These are phyloP conservation scores for Thoreauomyces humboldtii DNA, from an alignment of 192 early-diverging fungal species.

Conservation along the genomic window DNA sequence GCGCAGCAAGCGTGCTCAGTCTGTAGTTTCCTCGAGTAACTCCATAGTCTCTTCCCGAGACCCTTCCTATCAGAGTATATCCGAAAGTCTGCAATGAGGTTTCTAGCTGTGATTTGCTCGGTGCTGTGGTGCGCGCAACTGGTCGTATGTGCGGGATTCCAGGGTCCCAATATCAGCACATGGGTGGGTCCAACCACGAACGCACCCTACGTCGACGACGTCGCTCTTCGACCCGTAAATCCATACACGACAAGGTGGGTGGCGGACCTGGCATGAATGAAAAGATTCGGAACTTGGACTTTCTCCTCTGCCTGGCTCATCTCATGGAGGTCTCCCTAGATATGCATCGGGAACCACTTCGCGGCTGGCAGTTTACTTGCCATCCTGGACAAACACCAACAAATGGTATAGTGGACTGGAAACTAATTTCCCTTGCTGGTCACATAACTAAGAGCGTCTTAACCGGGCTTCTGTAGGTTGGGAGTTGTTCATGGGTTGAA, in stretches of 20 bases:
- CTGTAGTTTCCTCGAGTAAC: neutral
- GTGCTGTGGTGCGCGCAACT: no score
- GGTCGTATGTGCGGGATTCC: no score
- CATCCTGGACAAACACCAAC: no score
- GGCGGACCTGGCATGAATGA: neutral
- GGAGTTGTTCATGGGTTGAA: neutral
- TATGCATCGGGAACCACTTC: neutral
- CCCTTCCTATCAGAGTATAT: no score
- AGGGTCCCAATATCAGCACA: slow-evolving; percentile 1
- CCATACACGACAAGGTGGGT: neutral
- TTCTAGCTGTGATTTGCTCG: no score
- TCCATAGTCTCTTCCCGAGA: neutral
- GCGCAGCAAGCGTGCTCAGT: neutral
- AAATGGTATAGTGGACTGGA: neutral
- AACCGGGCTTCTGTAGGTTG: neutral
- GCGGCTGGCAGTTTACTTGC: no score
- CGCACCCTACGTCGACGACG: neutral
- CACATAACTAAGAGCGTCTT: neutral
- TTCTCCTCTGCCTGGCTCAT: neutral
- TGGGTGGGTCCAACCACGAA: neutral
- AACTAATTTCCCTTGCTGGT: neutral
- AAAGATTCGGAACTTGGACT: neutral
- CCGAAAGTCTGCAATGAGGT: no score
- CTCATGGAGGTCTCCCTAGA: neutral
- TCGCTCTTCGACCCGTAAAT: neutral